Evolutionary conservation across 352 stramenopile genomes (phyloP), one percentile per base, ranked within the genome.

Genomic region (Pythium periplocum): DNA sequence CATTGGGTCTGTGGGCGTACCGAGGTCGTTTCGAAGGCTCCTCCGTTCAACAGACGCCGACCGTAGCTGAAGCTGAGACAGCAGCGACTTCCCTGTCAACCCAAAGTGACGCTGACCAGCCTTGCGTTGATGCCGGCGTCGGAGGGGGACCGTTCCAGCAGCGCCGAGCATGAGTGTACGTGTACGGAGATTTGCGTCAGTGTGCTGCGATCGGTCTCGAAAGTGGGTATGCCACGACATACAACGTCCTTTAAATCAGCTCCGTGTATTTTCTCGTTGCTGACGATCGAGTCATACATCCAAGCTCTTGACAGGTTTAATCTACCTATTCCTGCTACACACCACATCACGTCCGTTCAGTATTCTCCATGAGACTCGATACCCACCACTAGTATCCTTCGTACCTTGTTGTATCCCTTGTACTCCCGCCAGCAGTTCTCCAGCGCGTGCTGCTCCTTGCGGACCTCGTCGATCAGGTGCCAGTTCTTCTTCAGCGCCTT

Each of bases 1-100:
- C 96, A 11, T 69, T 98, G 30, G 96, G 96, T 10, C 75, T 99
- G 31, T 99, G 96, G 96, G 96, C 95, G 46, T 93, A 86, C 46
- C 76, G 83, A 44, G 82, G 84, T 38, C 80, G 83, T 35, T 94
- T 96, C 36, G 79, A 93, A 50, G 60, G 66, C 41, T 87, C 73
- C 3, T 75, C 72, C 42, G 57, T 63, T 33, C 37, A 40, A 17
- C 35, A 35, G 4, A 12, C 45, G 17, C 6, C 36, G n/a, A 42
- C 55, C 35, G 43, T 56, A 17, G 47, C 57, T 11, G 50, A 52
- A 39, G 30, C 54, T 39, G 47, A 26, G 17, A 26, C 17, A 26
- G 17, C 40, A 46, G 32, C 40, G 2, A 71, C 65, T 37, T 10
- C n/a, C 42, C 57, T 77, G 5, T 73, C 67, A 6, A 62, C 67